Conservation (phyloP, 441 rosid genomes). For the Bruguiera hainesii region DNA sequence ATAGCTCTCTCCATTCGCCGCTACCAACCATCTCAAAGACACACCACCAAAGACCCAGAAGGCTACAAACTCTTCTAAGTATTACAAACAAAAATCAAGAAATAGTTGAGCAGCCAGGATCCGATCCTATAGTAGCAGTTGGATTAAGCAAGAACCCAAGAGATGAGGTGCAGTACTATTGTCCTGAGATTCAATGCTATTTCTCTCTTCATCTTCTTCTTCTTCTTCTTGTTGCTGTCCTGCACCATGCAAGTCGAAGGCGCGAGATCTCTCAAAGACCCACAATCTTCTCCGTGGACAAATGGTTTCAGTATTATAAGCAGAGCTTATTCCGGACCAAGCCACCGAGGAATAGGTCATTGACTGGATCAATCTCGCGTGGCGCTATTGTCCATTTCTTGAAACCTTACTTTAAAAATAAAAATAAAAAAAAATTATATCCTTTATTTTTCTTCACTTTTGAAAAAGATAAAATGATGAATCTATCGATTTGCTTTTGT, state of each 20-base stretch:
- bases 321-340: constrained; percentile 45
- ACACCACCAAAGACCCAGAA: not conserved
- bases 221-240: constrained; percentile 20
- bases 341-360: constrained; percentile 40
- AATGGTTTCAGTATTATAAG: constrained; percentile 12
- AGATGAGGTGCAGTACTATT: constrained; percentile 13
- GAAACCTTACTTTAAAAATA: too few species aligned
- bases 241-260: constrained; percentile 26
- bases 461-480: too few species aligned
- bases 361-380: not conserved
- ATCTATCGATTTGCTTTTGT: too few species aligned
- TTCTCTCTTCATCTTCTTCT: constrained; percentile 21
- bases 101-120: too few species aligned
- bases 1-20: not conserved
- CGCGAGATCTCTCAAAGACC: constrained; percentile 22
- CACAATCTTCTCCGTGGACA: constrained; percentile 2
- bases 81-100: not conserved
- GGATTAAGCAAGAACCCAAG: not conserved
- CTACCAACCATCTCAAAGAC: not conserved
- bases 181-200: constrained; percentile 22
- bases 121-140: not conserved
- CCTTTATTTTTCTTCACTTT: too few species aligned
- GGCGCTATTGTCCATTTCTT: too few species aligned
- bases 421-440: too few species aligned
- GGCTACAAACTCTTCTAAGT: too few species aligned